These are phyloP conservation scores for Ophiostoma sp. DNA, from an alignment of 2,329 filamentous ascomycete genomes.

Conservation along the genomic window DNA sequence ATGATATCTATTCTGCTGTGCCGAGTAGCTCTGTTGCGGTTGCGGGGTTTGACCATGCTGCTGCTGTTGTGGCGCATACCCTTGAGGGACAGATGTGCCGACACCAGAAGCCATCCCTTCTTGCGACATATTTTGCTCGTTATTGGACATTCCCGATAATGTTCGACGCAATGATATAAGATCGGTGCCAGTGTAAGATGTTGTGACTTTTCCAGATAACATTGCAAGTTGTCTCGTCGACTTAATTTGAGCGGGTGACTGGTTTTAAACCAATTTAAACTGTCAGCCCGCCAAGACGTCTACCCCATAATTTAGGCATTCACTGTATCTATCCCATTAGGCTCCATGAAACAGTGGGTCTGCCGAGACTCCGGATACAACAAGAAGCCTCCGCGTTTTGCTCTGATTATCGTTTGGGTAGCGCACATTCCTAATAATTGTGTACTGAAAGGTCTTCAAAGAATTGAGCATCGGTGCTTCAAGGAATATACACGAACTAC, in stretches of 20 bases:
- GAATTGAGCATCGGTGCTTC: too few species aligned
- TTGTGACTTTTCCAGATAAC: too few species aligned
- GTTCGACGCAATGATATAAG: neutral
- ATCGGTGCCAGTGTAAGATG: neutral
- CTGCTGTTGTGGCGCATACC: neutral
- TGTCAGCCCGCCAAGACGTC: neutral
- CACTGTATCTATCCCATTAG: neutral
- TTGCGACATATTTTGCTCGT: neutral
- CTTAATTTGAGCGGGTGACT: neutral
- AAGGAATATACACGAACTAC: too few species aligned
- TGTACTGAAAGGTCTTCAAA: too few species aligned
- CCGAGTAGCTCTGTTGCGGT: neutral
- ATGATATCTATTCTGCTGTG: neutral
- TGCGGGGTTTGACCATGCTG: neutral
- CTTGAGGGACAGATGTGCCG: neutral
- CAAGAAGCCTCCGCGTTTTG: too few species aligned
- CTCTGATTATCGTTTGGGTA: too few species aligned
- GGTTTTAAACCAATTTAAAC: neutral
- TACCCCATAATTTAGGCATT: conserved; percentile 5
- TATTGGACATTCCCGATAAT: neutral
- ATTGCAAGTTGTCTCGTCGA: too few species aligned
- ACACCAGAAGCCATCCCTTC: neutral
- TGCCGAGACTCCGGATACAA: too few species aligned
- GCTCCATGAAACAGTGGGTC: neutral
- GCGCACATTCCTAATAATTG: too few species aligned